phyloP scores from a whole-genome alignment of 345 rosid genomes.

The Cardamine resedifolia region DNA sequence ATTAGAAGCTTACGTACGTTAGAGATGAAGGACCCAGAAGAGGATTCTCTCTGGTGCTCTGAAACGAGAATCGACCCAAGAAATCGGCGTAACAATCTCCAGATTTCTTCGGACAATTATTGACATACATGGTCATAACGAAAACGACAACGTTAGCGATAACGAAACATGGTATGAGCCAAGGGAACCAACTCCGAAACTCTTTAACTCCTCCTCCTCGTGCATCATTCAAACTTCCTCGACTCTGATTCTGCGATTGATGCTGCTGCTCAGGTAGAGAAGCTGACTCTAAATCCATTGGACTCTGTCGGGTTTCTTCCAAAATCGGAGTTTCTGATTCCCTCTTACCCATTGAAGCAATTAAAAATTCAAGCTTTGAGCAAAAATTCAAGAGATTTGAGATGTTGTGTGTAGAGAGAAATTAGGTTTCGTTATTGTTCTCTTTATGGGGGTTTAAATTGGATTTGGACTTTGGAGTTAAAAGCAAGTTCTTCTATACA shows the following conservation, averaged over 20 bases:
- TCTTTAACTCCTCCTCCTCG: conserved; percentile 49
- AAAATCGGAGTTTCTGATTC: conserved; percentile 39
- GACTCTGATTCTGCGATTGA: conserved; percentile 40
- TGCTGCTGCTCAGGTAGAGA: conserved; percentile 21
- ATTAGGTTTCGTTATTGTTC: background rate
- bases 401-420: background rate
- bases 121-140: conserved; percentile 83
- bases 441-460: background rate
- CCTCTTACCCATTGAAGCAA: conserved; percentile 26
- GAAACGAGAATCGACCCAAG: conserved; percentile 88
- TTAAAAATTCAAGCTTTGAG: background rate
- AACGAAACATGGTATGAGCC: conserved; percentile 80
- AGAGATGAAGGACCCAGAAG: conserved; percentile 89
- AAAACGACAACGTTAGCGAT: conserved; percentile 66
- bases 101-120: conserved; percentile 78
- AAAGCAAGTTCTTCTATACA: background rate
- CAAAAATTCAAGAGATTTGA: background rate
- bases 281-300: conserved; percentile 45
- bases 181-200: conserved; percentile 67
- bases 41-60: conserved; percentile 84
- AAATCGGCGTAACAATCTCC: conserved; percentile 64
- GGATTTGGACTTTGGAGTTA: conserved; percentile 19
- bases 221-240: conserved; percentile 17
- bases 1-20: conserved; percentile 66
- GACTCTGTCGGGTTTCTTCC: conserved; percentile 45